These are phyloP conservation scores for Mariannaea sp. DNA, from an alignment of 2,329 filamentous ascomycete genomes.

Conservation along the genomic window DNA sequence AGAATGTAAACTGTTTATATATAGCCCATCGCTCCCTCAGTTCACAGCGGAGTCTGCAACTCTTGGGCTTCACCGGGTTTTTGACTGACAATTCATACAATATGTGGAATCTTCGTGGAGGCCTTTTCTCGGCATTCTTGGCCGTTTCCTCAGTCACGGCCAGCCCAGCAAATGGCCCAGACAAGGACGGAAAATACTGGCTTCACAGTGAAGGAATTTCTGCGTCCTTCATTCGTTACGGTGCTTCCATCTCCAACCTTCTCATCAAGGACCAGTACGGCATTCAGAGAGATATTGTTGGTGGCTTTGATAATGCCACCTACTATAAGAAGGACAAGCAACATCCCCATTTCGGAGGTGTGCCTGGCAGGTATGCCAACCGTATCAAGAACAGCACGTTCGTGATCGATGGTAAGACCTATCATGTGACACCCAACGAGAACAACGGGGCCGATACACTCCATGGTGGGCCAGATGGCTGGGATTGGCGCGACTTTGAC, in stretches of 20 bases:
- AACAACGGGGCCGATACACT: conserved; percentile 66
- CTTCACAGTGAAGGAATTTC: conserved; percentile 69
- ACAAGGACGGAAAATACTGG: conserved; percentile 72
- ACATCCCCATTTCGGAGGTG: conserved; percentile 73
- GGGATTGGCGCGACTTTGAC: conserved; percentile 80
- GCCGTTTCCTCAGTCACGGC: conserved; percentile 3
- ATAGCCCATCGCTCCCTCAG: too few species aligned
- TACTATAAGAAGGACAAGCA: conserved; percentile 68
- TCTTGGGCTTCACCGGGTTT: too few species aligned
- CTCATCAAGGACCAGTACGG: conserved; percentile 72
- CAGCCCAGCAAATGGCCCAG: conserved; percentile 44
- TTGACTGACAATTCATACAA: not conserved
- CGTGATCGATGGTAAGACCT: conserved; percentile 65
- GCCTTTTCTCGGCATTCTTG: not conserved
- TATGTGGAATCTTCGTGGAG: not conserved
- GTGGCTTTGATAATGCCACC: conserved; percentile 76
- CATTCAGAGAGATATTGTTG: conserved; percentile 70
- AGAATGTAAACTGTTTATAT: too few species aligned
- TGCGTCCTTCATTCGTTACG: conserved; percentile 74
- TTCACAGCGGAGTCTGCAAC: too few species aligned
- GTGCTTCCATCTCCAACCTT: conserved; percentile 73
- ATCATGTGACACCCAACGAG: conserved; percentile 67
- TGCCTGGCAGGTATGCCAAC: conserved; percentile 80
- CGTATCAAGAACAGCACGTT: conserved; percentile 80
- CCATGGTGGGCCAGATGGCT: conserved; percentile 72